Percentiles rank a stretch among this genome's conserved stretches.
Conservation (phyloP, 441 rosid genomes). For the Isatis lusitanica region DNA sequence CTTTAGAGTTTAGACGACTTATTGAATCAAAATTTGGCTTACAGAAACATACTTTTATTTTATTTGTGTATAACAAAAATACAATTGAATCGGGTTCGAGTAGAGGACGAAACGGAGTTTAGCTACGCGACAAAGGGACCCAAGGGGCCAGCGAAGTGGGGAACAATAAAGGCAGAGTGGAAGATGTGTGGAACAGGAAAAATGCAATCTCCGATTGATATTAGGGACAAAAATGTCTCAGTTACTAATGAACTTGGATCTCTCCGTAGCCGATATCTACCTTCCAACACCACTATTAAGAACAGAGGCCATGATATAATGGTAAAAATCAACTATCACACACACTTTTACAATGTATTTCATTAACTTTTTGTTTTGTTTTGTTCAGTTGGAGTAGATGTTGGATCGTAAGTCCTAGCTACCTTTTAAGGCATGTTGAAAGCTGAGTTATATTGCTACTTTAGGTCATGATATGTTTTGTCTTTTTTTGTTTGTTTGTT, state of each 20-base stretch:
- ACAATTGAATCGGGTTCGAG: neutral
- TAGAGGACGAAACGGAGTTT: constrained; percentile 73
- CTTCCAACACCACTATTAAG: constrained; percentile 53
- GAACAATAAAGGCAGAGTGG: constrained; percentile 61
- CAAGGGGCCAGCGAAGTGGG: constrained; percentile 69
- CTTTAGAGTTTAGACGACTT: neutral
- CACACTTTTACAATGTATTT: neutral
- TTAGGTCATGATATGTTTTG: neutral
- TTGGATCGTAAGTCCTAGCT: neutral
- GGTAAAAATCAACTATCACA: constrained; percentile 41
- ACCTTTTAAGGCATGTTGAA: neutral
- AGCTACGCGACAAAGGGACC: constrained; percentile 38
- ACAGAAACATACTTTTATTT: neutral
- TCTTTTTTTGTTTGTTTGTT: neutral
- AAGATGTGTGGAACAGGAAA: constrained; percentile 53
- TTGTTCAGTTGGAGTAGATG: neutral
- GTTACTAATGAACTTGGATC: constrained; percentile 49
- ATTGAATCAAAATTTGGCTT: neutral
- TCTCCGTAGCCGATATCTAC: constrained; percentile 50
- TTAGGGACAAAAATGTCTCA: constrained; percentile 46
- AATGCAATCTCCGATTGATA: constrained; percentile 81
- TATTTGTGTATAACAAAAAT: neutral
- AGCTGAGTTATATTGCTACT: no score
- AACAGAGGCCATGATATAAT: constrained; percentile 85
- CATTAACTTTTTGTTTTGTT: neutral